These are phyloP conservation scores for Hortiboletus flavorubellus DNA, from an alignment of 768 basidiomycete genomes.

Conservation along the genomic window DNA sequence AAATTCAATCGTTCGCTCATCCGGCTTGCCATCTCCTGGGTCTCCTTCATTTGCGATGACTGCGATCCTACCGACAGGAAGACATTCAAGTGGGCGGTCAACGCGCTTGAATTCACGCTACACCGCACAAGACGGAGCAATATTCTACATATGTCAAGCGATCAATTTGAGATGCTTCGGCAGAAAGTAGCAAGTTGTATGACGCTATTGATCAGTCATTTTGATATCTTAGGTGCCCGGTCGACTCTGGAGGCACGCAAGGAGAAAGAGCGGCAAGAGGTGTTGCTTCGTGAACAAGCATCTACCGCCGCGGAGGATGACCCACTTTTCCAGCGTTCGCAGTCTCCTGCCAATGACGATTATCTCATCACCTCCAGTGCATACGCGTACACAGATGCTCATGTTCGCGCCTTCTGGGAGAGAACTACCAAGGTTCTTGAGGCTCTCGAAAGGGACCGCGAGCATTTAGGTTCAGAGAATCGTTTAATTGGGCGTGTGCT, in stretches of 20 bases:
- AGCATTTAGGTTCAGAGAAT: conserved; percentile 60
- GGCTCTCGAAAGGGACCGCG: conserved; percentile 64
- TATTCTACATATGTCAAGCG: conserved; percentile 82
- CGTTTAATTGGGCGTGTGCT: conserved; percentile 86
- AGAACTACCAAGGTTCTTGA: conserved; percentile 55
- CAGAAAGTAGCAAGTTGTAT: conserved; percentile 94
- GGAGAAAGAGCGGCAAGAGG: conserved; percentile 84
- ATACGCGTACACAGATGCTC: conserved; percentile 53
- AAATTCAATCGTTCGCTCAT: conserved; percentile 84
- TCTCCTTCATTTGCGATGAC: conserved; percentile 96
- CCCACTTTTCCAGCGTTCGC: conserved; percentile 46
- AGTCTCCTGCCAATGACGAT: conserved; percentile 37
- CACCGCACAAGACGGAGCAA: conserved; percentile 83
- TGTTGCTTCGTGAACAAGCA: conserved; percentile 53
- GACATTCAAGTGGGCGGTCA: conserved; percentile 98
- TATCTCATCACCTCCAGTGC: conserved; percentile 23
- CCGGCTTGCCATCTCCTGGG: conserved; percentile 94
- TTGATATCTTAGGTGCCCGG: conserved; percentile 95
- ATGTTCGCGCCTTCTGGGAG: conserved; percentile 77
- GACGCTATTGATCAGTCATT: conserved; percentile 94
- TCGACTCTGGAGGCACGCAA: conserved; percentile 83
- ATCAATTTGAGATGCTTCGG: conserved; percentile 87
- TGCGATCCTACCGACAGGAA: conserved; percentile 94
- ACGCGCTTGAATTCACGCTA: conserved; percentile 89
- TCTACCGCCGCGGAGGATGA: conserved; percentile 42